Evolutionary conservation across 2,329 filamentous ascomycete genomes (phyloP).

Genomic region (Hysterium pulicare): DNA sequence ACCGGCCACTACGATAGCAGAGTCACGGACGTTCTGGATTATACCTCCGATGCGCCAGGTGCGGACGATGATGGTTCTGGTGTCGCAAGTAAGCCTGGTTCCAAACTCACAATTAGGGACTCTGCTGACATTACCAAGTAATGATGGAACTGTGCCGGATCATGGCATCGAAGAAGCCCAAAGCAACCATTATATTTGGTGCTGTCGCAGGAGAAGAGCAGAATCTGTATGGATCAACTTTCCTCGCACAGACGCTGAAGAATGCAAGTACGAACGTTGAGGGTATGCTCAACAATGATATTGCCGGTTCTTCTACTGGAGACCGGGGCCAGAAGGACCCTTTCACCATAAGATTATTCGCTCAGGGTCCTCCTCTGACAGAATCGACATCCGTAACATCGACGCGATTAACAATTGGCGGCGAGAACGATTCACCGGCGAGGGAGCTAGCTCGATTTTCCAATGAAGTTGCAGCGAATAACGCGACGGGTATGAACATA

Average conservation of each 20-base stretch:
- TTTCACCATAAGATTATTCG: slow-evolving; percentile 55
- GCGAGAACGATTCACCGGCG: slow-evolving; percentile 55
- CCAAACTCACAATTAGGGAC: not conserved
- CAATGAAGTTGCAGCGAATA: slow-evolving; percentile 53
- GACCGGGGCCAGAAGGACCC: slow-evolving; percentile 47
- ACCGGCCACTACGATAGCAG: slow-evolving; percentile 57
- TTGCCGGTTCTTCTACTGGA: slow-evolving; percentile 51
- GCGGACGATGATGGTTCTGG: slow-evolving; percentile 58
- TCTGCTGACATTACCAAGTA: slow-evolving; percentile 27
- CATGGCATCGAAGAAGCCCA: slow-evolving; percentile 46
- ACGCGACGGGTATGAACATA: slow-evolving; percentile 53
- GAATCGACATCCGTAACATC: slow-evolving; percentile 40
- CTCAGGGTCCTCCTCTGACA: slow-evolving; percentile 46
- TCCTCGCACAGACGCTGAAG: slow-evolving; percentile 52
- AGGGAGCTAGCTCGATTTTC: slow-evolving; percentile 55
- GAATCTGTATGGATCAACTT: slow-evolving; percentile 50
- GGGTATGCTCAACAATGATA: slow-evolving; percentile 58
- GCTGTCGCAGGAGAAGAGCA: slow-evolving; percentile 60
- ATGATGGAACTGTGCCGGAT: slow-evolving; percentile 56
- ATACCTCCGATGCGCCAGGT: slow-evolving; percentile 52
- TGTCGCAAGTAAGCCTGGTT: slow-evolving; percentile 40
- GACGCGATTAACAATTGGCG: slow-evolving; percentile 39
- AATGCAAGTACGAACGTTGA: slow-evolving; percentile 54
- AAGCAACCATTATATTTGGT: slow-evolving; percentile 55
- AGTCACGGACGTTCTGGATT: slow-evolving; percentile 50